phyloP scores from a whole-genome alignment of 2,329 filamentous ascomycete species.

The Coniochaeta sp. region DNA sequence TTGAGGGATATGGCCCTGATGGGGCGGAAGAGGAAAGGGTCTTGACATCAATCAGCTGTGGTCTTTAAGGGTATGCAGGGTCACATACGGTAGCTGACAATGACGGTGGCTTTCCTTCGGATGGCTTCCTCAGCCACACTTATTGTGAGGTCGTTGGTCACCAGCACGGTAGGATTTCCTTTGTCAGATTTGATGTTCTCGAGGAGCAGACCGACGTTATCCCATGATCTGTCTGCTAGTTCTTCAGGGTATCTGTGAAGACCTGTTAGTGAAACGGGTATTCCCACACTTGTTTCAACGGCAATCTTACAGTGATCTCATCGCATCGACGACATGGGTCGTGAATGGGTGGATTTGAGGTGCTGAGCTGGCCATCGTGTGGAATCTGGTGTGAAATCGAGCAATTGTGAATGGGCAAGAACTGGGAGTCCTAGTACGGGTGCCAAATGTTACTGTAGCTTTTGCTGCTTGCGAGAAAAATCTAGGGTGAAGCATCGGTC shows the following conservation, averaged over 20 bases:
- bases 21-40: constrained; percentile 93
- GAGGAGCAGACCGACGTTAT: constrained; percentile 85
- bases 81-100: constrained; percentile 76
- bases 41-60: constrained; percentile 31
- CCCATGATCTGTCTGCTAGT: constrained; percentile 83
- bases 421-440: not conserved
- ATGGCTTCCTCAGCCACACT: constrained; percentile 89
- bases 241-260: constrained; percentile 71
- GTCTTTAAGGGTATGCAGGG: not conserved
- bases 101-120: constrained; percentile 61
- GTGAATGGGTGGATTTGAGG: not conserved
- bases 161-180: constrained; percentile 32
- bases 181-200: constrained; percentile 28
- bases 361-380: not conserved
- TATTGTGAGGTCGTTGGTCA: constrained; percentile 84
- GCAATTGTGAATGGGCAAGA: not conserved
- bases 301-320: constrained; percentile 36
- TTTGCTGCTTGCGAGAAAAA: not conserved
- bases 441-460: not conserved
- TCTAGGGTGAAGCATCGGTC: not conserved
- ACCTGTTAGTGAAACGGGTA: not conserved
- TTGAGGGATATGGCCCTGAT: constrained; percentile 80
- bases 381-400: not conserved
- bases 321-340: constrained; percentile 4
- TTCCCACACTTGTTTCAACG: not conserved